Evolutionary conservation across 208 protist species (phyloP), one percentile per base, ranked within the genome.

Genomic region (Wallacemonas sp.): DNA sequence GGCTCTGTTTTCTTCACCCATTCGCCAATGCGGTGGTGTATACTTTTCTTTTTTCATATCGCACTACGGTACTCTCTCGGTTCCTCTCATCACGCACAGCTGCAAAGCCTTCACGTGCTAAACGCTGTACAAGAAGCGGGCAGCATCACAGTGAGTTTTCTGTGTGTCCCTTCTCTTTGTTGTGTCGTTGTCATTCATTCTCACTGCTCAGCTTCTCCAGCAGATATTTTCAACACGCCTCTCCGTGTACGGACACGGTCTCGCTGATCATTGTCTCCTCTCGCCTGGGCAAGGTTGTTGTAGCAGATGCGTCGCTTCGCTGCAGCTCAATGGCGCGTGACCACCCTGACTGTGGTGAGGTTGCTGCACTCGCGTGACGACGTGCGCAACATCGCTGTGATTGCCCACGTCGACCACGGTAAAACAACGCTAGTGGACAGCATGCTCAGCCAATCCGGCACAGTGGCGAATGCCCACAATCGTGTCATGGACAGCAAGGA

Each of bases 351-450:
- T 3, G 38, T 52, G 65, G 22, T 74, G 22, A 81, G 88, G 27
- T 76, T 64, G 46, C 33, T 95, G 13, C 74, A 91, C 66, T 53
- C 67, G 24, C 75, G 87, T 15, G 61, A 73, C 12, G 93, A 95
- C 59, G 82, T 98, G 26, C 89, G 97, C 66, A 99, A 99, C 71
- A 90, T 98, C 53, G 96, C 95, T 21, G 97, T 99, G 30, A 98
- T 98, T 73, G 97, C 97, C 4, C 97, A 99, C 78, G 97, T 99
- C 63, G 97, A 98, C 89, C 95, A 98, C 68, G 98, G 97, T 22
- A 99, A 99, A 67, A 99, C 98, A 1, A 98, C 95, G 27, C 76
- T 99, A 3, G 97, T 99, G 15, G 98, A 99, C 66, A 88, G 79
- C 61, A 90, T 99, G 81, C 79, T 99, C 26, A 85, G 82, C 33